phyloP scores from a whole-genome alignment of 2,329 filamentous ascomycete species.

The Phialophora verrucosa region DNA sequence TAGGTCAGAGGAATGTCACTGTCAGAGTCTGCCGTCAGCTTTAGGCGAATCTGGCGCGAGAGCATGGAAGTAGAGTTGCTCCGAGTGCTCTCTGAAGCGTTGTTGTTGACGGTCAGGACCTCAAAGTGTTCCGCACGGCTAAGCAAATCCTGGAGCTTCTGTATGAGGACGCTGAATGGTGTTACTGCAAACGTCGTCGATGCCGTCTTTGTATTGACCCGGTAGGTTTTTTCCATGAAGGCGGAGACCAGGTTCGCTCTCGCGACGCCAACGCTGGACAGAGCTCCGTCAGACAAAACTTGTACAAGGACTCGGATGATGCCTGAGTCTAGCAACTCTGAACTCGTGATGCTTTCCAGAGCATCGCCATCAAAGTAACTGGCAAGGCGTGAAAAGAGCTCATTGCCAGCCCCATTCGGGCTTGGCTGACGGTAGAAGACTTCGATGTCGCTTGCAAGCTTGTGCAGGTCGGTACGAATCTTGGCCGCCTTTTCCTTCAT shows the following conservation, averaged over 20 bases:
- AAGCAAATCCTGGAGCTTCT: conserved; percentile 93
- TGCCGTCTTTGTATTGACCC: conserved; percentile 65
- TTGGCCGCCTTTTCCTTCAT: conserved; percentile 79
- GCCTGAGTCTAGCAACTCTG: conserved; percentile 87
- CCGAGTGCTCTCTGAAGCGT: conserved; percentile 85
- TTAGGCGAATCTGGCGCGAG: conserved; percentile 90
- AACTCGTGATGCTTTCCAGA: conserved; percentile 91
- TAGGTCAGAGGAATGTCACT: conserved; percentile 88
- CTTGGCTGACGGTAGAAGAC: conserved; percentile 63
- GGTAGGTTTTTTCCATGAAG: conserved; percentile 79
- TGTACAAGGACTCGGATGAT: conserved; percentile 83
- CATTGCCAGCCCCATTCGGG: conserved; percentile 56
- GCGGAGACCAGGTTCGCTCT: conserved; percentile 85
- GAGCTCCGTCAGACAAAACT: conserved; percentile 61
- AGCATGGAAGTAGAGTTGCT: conserved; percentile 95
- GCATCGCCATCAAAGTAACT: conserved; percentile 87
- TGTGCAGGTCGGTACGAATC: conserved; percentile 75
- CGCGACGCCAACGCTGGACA: conserved; percentile 54
- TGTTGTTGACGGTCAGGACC: conserved; percentile 92
- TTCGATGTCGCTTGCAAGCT: conserved; percentile 73
- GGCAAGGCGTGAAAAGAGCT: conserved; percentile 76
- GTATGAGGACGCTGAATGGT: conserved; percentile 86
- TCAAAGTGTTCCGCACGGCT: conserved; percentile 98
- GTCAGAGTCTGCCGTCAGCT: conserved; percentile 85
- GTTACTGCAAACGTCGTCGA: conserved; percentile 72